phyloP scores from a whole-genome alignment of 257 asterid species.

The Solanum pinnatisectum region DNA sequence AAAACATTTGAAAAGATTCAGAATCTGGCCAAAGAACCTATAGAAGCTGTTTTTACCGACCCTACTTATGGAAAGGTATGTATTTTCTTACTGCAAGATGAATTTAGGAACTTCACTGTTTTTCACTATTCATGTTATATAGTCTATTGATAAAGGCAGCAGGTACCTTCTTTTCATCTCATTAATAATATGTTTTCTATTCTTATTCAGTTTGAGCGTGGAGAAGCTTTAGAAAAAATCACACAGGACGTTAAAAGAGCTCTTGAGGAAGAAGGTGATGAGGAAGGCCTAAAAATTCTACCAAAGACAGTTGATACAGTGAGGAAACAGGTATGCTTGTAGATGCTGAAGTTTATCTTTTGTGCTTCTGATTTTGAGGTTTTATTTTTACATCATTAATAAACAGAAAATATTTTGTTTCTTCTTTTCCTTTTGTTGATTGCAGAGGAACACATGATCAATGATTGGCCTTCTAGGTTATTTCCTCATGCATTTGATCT shows the following conservation, averaged over 20 bases:
- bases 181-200: conserved; percentile 8
- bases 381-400: background rate
- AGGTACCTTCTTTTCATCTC: background rate
- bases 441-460: background rate
- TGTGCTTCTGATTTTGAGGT: background rate
- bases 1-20: conserved; percentile 66
- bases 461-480: background rate
- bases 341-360: background rate
- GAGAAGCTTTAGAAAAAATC: conserved; percentile 88
- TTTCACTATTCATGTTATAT: background rate
- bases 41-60: conserved; percentile 83
- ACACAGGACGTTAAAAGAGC: conserved; percentile 53
- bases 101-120: background rate
- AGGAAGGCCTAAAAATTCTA: conserved; percentile 66
- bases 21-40: conserved; percentile 71
- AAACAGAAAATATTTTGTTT: background rate
- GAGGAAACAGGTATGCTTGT: conserved; percentile 66
- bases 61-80: conserved; percentile 91
- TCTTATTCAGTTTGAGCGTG: conserved; percentile 69
- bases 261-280: conserved; percentile 76
- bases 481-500: background rate
- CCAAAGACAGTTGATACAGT: conserved; percentile 84
- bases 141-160: background rate
- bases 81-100: background rate
- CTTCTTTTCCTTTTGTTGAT: background rate